Percentiles rank a stretch among this genome's conserved stretches.
phyloP scores from a whole-genome alignment of 78 protist genomes.

The Dictyostelium firmibasis region DNA sequence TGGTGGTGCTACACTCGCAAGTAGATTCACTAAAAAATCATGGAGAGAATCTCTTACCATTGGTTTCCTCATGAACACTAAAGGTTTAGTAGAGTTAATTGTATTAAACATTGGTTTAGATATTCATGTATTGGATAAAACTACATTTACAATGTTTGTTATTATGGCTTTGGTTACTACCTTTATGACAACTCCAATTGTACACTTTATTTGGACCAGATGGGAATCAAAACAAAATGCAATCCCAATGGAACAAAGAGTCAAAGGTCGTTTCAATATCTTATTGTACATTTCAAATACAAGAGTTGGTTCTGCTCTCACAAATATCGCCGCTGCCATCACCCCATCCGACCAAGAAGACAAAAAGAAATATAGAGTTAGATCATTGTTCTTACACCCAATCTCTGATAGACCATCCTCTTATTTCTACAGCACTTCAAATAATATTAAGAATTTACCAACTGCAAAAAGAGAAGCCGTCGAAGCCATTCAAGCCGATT shows the following conservation, averaged over 20 bases:
- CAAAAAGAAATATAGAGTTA: slow-evolving; percentile 41
- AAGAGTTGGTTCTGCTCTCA: neutral
- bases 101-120: slow-evolving; percentile 84
- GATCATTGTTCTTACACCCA: neutral
- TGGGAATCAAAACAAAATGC: neutral
- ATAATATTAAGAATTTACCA: slow-evolving; percentile 12
- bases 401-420: slow-evolving; percentile 52
- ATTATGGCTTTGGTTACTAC: slow-evolving; percentile 87
- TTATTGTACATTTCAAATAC: slow-evolving; percentile 21
- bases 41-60: slow-evolving; percentile 80
- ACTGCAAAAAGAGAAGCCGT: neutral
- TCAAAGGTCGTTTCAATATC: slow-evolving; percentile 35
- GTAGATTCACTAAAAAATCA: slow-evolving; percentile 22
- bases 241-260: slow-evolving; percentile 29
- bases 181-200: slow-evolving; percentile 84
- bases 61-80: slow-evolving; percentile 87
- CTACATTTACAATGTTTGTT: slow-evolving; percentile 79
- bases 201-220: slow-evolving; percentile 33
- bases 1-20: slow-evolving; percentile 58
- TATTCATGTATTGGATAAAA: slow-evolving; percentile 28
- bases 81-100: slow-evolving; percentile 84
- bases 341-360: neutral
- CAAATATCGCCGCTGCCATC: slow-evolving; percentile 29
- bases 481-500: neutral
- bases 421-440: neutral